These are phyloP conservation scores for Lactarius tabidus DNA, from an alignment of 768 basidiomycete genomes.

Conservation along the genomic window DNA sequence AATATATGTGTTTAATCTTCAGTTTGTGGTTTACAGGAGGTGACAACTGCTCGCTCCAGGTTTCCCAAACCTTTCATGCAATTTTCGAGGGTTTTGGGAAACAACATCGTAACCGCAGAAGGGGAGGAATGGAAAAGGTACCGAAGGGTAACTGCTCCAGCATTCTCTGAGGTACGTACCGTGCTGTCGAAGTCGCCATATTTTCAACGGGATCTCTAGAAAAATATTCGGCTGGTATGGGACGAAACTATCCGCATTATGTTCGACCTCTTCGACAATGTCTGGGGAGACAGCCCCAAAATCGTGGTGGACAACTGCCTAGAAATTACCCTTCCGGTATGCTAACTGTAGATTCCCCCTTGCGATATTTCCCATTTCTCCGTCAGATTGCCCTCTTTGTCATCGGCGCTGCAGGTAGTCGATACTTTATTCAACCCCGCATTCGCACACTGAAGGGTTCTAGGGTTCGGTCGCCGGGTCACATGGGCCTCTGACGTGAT, in stretches of 20 bases:
- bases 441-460: not conserved
- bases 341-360: slow-evolving; percentile 9
- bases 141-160: slow-evolving; percentile 56
- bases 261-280: slow-evolving; percentile 35
- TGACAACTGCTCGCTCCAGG: slow-evolving; percentile 43
- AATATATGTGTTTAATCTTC: not conserved
- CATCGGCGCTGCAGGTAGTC: slow-evolving; percentile 45
- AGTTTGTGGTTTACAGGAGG: slow-evolving; percentile 39
- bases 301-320: slow-evolving; percentile 45
- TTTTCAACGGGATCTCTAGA: slow-evolving; percentile 20
- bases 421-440: not conserved
- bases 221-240: slow-evolving; percentile 39
- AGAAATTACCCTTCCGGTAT: slow-evolving; percentile 52
- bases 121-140: slow-evolving; percentile 64
- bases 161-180: slow-evolving; percentile 53
- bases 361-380: not conserved
- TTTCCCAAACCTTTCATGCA: slow-evolving; percentile 54
- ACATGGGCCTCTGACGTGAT: slow-evolving; percentile 45
- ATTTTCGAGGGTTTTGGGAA: slow-evolving; percentile 50
- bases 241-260: slow-evolving; percentile 35
- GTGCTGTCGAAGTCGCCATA: not conserved
- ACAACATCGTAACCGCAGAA: slow-evolving; percentile 60
- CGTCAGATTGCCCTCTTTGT: slow-evolving; percentile 53
- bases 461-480: slow-evolving; percentile 47
- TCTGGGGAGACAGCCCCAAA: slow-evolving; percentile 43